Evolutionary conservation across 495 filamentous ascomycete species (phyloP).

Genomic region (Aspergillus ellipticus): DNA sequence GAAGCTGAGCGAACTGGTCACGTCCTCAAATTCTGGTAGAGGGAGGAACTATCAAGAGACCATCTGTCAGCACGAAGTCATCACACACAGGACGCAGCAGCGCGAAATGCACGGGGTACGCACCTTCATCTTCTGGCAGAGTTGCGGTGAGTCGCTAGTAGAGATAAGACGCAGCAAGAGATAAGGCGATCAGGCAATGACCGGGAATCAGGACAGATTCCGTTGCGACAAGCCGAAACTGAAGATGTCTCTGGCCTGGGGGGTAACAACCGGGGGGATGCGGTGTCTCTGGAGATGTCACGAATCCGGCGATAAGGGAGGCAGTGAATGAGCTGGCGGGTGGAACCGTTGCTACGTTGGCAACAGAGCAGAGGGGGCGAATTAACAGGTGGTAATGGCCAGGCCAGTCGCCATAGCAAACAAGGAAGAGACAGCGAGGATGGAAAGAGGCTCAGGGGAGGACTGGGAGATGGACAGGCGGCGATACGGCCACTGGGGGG

Average conservation of each 20-base stretch:
- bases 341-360: conserved; percentile 7
- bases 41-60: conserved; percentile 70
- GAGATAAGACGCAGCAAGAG: conserved; percentile 3
- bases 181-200: not conserved
- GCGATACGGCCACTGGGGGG: conserved; percentile 1
- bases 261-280: not conserved
- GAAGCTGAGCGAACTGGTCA: conserved; percentile 89
- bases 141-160: conserved; percentile 5
- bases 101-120: not conserved
- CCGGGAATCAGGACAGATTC: not conserved
- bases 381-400: conserved; percentile 7
- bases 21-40: conserved; percentile 79
- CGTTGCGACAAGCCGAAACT: not conserved
- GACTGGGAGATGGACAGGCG: conserved; percentile 14
- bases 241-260: not conserved
- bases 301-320: conserved; percentile 20
- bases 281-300: conserved; percentile 12
- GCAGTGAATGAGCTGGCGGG: conserved; percentile 14
- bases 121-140: conserved; percentile 27
- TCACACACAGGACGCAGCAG: not conserved
- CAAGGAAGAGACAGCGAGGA: conserved; percentile 9
- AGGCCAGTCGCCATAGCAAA: conserved; percentile 11
- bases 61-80: not conserved
- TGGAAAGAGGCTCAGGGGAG: conserved; percentile 8
- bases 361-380: conserved; percentile 7